Evolutionary conservation across 2,329 filamentous ascomycete genomes (phyloP), one percentile per base, ranked within the genome.

Genomic region (Xylariaceae sp.): DNA sequence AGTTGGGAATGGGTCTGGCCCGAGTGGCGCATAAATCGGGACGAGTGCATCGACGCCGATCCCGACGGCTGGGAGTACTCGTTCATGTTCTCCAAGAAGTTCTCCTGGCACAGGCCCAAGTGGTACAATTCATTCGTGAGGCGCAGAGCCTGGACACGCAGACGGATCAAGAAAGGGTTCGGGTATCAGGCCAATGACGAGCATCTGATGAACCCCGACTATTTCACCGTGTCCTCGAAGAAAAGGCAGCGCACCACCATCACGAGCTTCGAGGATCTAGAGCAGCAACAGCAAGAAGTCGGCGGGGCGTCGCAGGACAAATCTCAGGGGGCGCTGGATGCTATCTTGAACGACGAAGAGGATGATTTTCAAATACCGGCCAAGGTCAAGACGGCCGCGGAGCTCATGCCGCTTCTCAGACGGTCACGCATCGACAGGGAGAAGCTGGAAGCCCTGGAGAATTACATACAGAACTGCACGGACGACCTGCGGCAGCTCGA

Each of bases 91-190:
- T 67, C 68, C 44, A 76, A 72, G 39, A 67, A 63, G 26, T 87
- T 83, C 45, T 76, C 78, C 3, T 98, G 92, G 92, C 92, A 98
- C 58, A 80, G 81, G 3, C 83, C 84, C 13, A 82, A 77, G 17
- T 96, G 90, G 89, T 94, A 87, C 60, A 90, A 89, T 56, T 94
- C 87, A 1, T 98, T 90, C 53, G 92, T 95, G n/a, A 73, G 92
- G 22, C 70, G 92, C 46, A 74, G 92, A 41, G 77, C 86, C 15
- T 98, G 92, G 92, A 77, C 90, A 35, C 72, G 92, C 27, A 83
- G 85, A 56, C 72, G 92, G 21, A 71, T 83, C 33, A 85, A 83
- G 60, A 75, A 75, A 53, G 65, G 55, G 13, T 39, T 48, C 10
- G 55, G 61, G 4, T 63, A 71, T 29, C 55, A 66, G 24, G 53